A percentile compares a stretch with the other conserved stretches of the same genome.
Evolutionary conservation across 169 alveolate genomes (phyloP).

Genomic region (Eimeria maxima): DNA sequence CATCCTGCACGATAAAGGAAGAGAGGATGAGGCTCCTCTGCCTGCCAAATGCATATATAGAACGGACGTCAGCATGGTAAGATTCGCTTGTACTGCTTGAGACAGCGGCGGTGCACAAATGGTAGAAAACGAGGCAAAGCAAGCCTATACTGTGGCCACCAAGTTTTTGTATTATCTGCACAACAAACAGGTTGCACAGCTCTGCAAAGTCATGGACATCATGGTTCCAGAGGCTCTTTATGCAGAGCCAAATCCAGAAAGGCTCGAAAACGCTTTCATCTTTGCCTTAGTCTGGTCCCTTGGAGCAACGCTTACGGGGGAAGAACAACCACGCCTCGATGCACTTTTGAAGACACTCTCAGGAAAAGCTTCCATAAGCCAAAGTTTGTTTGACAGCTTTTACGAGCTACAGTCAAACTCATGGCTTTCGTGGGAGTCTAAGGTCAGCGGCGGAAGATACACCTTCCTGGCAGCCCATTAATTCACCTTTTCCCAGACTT

Average conservation of each 20-base stretch:
- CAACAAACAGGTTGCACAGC: conserved; percentile 89
- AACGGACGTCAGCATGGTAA: conserved; percentile 81
- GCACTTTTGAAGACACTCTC: conserved; percentile 90
- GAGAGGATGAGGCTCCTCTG: conserved; percentile 80
- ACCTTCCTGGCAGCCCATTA: neutral
- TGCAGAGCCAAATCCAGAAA: conserved; percentile 58
- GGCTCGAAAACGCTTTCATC: conserved; percentile 93
- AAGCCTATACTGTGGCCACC: neutral
- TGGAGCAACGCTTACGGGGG: conserved; percentile 93
- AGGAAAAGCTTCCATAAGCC: conserved; percentile 88
- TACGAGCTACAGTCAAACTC: conserved; percentile 89
- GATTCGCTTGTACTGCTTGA: neutral
- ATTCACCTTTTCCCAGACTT: neutral
- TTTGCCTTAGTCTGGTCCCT: conserved; percentile 96
- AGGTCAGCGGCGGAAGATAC: conserved; percentile 71
- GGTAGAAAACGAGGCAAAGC: neutral
- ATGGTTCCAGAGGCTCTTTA: conserved; percentile 88
- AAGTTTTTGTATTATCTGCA: conserved; percentile 86
- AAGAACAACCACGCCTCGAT: conserved; percentile 93
- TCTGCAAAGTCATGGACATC: conserved; percentile 91
- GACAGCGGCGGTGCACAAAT: neutral
- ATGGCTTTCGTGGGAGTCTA: conserved; percentile 86
- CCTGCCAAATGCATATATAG: conserved; percentile 78
- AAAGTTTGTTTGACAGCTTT: conserved; percentile 91
- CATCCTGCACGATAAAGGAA: conserved; percentile 92